Evolutionary conservation across 1,139 yeast species (phyloP).

Genomic region (Protomyces gravidus): DNA sequence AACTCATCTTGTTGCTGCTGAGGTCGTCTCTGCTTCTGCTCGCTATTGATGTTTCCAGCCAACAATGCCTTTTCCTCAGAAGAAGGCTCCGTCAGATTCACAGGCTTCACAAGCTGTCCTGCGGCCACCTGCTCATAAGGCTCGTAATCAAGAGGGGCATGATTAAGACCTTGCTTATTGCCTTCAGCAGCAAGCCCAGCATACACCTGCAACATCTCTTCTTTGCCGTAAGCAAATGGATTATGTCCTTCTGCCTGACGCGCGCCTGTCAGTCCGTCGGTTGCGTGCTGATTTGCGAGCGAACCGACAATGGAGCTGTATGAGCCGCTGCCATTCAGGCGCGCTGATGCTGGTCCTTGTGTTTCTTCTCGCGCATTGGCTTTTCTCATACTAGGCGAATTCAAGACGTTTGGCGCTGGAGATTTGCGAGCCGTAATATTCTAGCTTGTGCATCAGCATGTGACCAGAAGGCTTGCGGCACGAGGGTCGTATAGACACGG

Average conservation of each 20-base stretch:
- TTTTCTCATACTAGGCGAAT: too few relatives aligned
- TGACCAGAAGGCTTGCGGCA: too few relatives aligned
- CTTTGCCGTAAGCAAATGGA: constrained; percentile 24
- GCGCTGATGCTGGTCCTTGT: neutral
- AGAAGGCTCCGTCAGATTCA: constrained; percentile 7
- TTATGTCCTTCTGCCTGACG: constrained; percentile 4
- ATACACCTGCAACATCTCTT: constrained; percentile 27
- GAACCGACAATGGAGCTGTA: constrained; percentile 26
- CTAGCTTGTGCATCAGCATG: too few relatives aligned
- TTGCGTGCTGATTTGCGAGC: constrained; percentile 2
- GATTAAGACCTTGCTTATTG: neutral
- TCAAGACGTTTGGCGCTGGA: too few relatives aligned
- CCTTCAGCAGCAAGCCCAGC: constrained; percentile 7
- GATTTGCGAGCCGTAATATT: too few relatives aligned
- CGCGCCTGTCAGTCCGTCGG: constrained; percentile 3
- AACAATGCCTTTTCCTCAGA: constrained; percentile 15
- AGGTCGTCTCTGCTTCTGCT: constrained; percentile 20
- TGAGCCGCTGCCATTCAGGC: constrained; percentile 11
- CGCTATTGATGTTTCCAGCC: constrained; percentile 23
- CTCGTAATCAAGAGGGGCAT: constrained; percentile 24
- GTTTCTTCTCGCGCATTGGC: neutral
- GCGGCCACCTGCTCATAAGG: constrained; percentile 13
- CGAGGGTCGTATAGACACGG: too few relatives aligned
- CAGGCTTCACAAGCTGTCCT: constrained; percentile 11
- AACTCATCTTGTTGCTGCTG: constrained; percentile 1